phyloP scores from a whole-genome alignment of 179 eudicot species.

The Nepenthes alata region DNA sequence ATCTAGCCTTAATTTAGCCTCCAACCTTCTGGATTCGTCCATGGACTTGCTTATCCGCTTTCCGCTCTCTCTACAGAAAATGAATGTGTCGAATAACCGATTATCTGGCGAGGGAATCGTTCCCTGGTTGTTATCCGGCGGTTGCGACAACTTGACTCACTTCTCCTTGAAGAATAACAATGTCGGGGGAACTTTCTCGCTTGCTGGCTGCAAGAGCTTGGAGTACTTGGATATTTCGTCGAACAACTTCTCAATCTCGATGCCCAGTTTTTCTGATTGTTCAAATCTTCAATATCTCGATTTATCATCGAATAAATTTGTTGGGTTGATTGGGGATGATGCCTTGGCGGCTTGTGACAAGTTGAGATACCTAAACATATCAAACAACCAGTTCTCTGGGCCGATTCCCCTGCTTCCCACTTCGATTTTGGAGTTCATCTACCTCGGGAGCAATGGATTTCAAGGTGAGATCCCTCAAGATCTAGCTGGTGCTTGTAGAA shows the following conservation, averaged over 20 bases:
- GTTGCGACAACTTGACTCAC: constrained; percentile 28
- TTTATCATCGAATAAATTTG: constrained; percentile 53
- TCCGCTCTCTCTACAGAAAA: constrained; percentile 12
- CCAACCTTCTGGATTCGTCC: constrained; percentile 38
- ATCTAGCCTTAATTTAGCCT: constrained; percentile 46
- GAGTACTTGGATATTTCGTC: constrained; percentile 43
- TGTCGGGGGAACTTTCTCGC: constrained; percentile 28
- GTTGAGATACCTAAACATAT: constrained; percentile 45
- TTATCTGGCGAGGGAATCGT: constrained; percentile 32
- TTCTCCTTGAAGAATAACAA: constrained; percentile 55
- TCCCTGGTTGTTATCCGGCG: constrained; percentile 42
- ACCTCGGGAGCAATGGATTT: constrained; percentile 40
- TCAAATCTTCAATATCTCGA: constrained; percentile 42
- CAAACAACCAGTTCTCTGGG: constrained; percentile 38
- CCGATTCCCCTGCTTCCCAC: constrained; percentile 30
- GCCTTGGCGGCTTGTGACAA: constrained; percentile 31
- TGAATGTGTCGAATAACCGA: constrained; percentile 61
- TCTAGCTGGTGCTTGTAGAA: constrained; percentile 35
- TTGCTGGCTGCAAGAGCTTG: constrained; percentile 31
- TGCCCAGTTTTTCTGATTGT: constrained; percentile 39
- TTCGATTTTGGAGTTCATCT: constrained; percentile 29
- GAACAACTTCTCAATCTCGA: constrained; percentile 47
- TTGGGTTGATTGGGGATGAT: constrained; percentile 22
- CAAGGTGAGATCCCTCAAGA: constrained; percentile 27
- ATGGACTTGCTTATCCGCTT: constrained; percentile 22